phyloP scores from a whole-genome alignment of 176 grass and related monocot species.

The Metroxylon sagu region DNA sequence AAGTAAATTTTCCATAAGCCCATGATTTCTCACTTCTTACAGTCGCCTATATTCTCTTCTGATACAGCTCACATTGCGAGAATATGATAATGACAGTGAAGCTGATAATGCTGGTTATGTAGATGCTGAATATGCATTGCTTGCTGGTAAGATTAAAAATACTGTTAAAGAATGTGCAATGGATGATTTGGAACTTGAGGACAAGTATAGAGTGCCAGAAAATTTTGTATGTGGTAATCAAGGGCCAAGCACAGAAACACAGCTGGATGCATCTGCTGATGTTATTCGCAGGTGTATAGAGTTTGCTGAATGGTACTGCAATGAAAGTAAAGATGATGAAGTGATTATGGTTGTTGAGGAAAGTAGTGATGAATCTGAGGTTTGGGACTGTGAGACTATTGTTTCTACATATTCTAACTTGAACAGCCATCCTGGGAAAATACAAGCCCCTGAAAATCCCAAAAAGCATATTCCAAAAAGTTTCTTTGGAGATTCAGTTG shows the following conservation, averaged over 20 bases:
- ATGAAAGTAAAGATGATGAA: no score
- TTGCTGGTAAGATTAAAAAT: constrained; percentile 38
- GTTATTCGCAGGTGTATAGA: no score
- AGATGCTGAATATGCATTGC: constrained; percentile 28
- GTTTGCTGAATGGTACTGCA: no score
- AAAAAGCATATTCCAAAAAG: constrained; percentile 48
- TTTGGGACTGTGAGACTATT: no score
- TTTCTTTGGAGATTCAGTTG: constrained; percentile 54
- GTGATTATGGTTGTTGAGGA: no score
- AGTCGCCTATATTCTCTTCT: constrained; percentile 4
- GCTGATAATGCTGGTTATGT: constrained; percentile 22
- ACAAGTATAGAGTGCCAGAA: constrained; percentile 42
- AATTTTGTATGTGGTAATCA: constrained; percentile 18
- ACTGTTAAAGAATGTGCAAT: constrained; percentile 45
- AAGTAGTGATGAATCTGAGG: no score
- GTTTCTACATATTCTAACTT: no score
- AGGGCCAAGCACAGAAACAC: constrained; percentile 27
- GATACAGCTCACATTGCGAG: constrained; percentile 56
- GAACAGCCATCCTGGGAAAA: constrained; percentile 5
- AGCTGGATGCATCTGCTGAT: constrained; percentile 21
- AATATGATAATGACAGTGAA: constrained; percentile 57
- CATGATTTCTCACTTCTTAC: not conserved
- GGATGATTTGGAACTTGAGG: constrained; percentile 38
- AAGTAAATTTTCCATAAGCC: no score
- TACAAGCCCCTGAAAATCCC: constrained; percentile 49